Base-by-base conservation (phyloP, 176 grass and related monocot genomes). In the Oryza coarctata region DNA sequence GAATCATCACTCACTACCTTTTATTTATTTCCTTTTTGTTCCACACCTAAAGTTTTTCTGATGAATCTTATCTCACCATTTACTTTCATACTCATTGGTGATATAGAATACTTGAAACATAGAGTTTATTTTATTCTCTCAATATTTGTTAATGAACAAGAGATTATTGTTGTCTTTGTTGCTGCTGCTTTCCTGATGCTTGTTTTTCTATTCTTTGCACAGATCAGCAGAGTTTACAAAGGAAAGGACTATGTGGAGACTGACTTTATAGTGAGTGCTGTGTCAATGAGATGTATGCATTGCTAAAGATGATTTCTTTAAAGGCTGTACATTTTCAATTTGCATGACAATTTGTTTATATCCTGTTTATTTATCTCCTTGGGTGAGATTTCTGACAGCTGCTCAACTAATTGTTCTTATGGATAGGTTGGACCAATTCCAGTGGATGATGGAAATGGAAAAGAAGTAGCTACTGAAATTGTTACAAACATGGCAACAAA, bases 141-240 rank as follows among this genome's bases (percentile, higher is more conserved):
- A 55, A 71, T 70, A 2, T 9, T 57, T 50, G 29, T 74, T 43
- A 39, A 85, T 76, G 23, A 13, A 76, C 2, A 55, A 57, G 44
- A 78, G 58, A 73, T 35, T 44, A 12, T 15, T 32, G 28, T 33
- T n/a, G n/a, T n/a, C n/a, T 13, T 41, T 79, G 18, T 43, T 79
- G 47, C 38, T 75, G 26, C 60, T 81, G 33, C 6, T 81, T 60
- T 60, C 55, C 20, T 81, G 32, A 71, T 60, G 9, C 26, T 64
- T 29, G 15, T 40, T 70, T 38, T 82, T 84, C 2, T 55, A 82
- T 80, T 69, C 28, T 72, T 61, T 74, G 52, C 31, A 18, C 84
- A 98, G 95, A 89, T 94, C 68, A 91, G 84, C 62, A 91, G 95
- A 88, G 72, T 90, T 78, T 94, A 94, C 88, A 94, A 91, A 79